Conservation (phyloP, 768 basidiomycete species). For the Suillus discolor region DNA sequence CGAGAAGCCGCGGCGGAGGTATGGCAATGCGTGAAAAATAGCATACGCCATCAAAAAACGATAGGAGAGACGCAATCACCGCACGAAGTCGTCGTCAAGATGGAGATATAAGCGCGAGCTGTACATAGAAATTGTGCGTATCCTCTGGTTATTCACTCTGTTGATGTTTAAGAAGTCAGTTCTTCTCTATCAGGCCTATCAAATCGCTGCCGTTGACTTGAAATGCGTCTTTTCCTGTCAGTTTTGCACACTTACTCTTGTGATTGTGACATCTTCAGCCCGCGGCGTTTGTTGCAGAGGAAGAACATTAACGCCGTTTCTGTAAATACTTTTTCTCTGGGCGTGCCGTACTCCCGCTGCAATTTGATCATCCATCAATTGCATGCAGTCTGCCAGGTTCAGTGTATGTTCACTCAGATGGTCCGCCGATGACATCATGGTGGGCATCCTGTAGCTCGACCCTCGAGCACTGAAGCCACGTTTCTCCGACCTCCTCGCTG, state of each 20-base stretch:
- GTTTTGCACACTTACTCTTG: background rate
- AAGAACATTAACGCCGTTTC: background rate
- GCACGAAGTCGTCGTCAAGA: constrained; percentile 39
- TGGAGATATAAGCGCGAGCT: constrained; percentile 37
- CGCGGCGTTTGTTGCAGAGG: background rate
- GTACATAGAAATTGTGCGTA: constrained; percentile 2
- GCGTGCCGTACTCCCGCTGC: background rate
- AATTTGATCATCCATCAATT: background rate
- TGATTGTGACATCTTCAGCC: background rate
- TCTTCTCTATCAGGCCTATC: background rate
- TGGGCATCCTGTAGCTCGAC: background rate
- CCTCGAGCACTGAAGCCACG: background rate
- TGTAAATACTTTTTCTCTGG: background rate
- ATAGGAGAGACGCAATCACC: constrained; percentile 26
- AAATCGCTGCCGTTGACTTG: background rate
- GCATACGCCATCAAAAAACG: constrained; percentile 12
- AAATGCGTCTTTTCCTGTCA: background rate
- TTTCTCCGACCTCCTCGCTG: background rate
- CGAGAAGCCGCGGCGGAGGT: constrained; percentile 46
- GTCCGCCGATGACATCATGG: background rate
- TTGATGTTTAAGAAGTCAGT: background rate
- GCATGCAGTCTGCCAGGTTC: background rate
- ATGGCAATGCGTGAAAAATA: constrained; percentile 50
- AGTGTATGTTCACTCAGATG: background rate
- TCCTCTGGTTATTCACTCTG: background rate